Evolutionary conservation across 78 protist genomes (phyloP), one percentile per base, ranked within the genome.

Genomic region (Creolimax fragrantissima): DNA sequence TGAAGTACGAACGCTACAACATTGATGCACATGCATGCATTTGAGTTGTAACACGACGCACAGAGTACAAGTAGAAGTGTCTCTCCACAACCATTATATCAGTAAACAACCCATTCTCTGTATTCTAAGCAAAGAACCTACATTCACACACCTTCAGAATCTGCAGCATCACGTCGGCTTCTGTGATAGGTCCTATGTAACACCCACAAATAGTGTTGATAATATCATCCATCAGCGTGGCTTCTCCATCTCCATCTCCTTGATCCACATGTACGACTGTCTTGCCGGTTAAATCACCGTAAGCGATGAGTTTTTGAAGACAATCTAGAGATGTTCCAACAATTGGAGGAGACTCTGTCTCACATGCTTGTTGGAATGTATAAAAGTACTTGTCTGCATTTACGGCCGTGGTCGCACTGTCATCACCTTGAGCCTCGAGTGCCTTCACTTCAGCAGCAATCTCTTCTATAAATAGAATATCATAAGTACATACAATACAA

Each of bases 81-180:
- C n/a, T n/a, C n/a, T n/a, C n/a, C n/a, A n/a, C n/a, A n/a, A n/a
- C n/a, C n/a, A n/a, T n/a, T n/a, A n/a, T n/a, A n/a, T n/a, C n/a
- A n/a, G n/a, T n/a, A n/a, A n/a, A n/a, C n/a, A n/a, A n/a, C n/a
- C n/a, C n/a, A n/a, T n/a, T n/a, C n/a, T n/a, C n/a, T n/a, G n/a
- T n/a, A n/a, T n/a, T n/a, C n/a, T n/a, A n/a, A n/a, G n/a, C n/a
- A n/a, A n/a, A n/a, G n/a, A n/a, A n/a, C n/a, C n/a, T n/a, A n/a
- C n/a, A n/a, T n/a, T n/a, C n/a, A n/a, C 83, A 3, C 24, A 37
- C 95, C 93, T 95, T 93, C 92, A 7, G 32, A 42, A 94, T 90
- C 92, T 92, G 94, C 83, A 95, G 94, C 92, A 92, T 91, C 43
- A 92, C 94, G 11, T 3, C 84, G 42, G 94, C 95, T 32, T 91